phyloP scores from a whole-genome alignment of 2,329 filamentous ascomycete species.

The Ophiostoma perfectum region DNA sequence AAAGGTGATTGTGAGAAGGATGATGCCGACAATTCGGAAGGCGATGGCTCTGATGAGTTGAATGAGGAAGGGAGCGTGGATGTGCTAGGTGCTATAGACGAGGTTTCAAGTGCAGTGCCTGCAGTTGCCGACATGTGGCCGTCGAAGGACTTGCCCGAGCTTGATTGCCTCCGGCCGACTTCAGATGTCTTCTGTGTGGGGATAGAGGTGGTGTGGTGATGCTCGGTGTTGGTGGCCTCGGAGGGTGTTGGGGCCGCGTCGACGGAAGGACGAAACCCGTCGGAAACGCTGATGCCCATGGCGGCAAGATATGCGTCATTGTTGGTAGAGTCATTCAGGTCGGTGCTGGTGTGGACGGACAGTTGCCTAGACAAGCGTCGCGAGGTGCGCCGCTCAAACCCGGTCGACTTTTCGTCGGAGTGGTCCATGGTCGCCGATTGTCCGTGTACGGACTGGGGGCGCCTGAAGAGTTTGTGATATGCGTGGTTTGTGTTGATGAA shows the following conservation, averaged over 20 bases:
- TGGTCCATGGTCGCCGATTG: slow-evolving; percentile 24
- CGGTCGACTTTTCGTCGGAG: slow-evolving; percentile 24
- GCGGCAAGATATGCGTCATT: slow-evolving; percentile 19
- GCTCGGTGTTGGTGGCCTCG: neutral
- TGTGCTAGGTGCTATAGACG: neutral
- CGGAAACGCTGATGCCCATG: slow-evolving; percentile 19
- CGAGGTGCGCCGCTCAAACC: slow-evolving; percentile 27
- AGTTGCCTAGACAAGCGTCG: slow-evolving; percentile 22
- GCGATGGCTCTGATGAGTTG: neutral
- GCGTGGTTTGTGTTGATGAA: neutral
- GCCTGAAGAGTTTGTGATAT: neutral
- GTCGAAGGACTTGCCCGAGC: neutral
- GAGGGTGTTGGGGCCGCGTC: neutral
- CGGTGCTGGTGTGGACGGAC: slow-evolving; percentile 20
- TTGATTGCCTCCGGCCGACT: neutral
- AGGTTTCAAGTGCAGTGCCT: neutral
- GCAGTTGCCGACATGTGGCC: neutral
- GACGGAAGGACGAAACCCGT: slow-evolving; percentile 25
- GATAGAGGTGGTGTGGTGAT: neutral
- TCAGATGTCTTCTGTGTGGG: neutral
- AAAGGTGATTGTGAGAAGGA: neutral
- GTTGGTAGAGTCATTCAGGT: slow-evolving; percentile 14
- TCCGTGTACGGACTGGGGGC: slow-evolving; percentile 15
- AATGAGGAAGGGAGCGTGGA: neutral
- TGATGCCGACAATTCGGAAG: neutral